Evolutionary conservation across 2,329 filamentous ascomycete species (phyloP).

Genomic region (Cercospora sesami): DNA sequence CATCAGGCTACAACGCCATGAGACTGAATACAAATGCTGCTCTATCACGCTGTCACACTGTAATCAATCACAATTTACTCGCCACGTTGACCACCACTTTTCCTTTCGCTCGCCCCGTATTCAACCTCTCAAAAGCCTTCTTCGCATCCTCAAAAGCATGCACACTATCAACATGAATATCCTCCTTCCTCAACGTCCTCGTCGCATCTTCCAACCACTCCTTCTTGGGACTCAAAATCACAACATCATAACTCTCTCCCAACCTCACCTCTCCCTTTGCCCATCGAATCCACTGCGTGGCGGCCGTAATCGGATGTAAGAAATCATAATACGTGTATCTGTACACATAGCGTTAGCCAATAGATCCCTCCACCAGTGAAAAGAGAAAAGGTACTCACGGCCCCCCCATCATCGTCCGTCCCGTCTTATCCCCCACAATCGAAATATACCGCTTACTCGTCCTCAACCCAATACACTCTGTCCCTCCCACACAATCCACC

Average conservation of each 20-base stretch:
- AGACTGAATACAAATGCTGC: not conserved
- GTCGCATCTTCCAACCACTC: constrained; percentile 55
- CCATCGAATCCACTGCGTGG: constrained; percentile 37
- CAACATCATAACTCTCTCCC: constrained; percentile 42
- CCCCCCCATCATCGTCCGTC: constrained; percentile 38
- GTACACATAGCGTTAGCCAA: not conserved
- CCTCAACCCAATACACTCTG: constrained; percentile 38
- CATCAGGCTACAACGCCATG: not conserved
- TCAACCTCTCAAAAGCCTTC: constrained; percentile 40
- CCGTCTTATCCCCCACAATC: constrained; percentile 43
- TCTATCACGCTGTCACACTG: not conserved
- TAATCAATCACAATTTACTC: constrained; percentile 1
- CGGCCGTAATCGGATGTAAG: constrained; percentile 28
- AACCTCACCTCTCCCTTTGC: constrained; percentile 43
- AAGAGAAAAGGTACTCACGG: constrained; percentile 13
- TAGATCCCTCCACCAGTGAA: not conserved
- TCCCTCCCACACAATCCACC: constrained; percentile 60
- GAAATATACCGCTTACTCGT: constrained; percentile 54
- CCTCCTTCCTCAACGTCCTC: constrained; percentile 54
- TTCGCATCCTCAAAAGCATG: constrained; percentile 58
- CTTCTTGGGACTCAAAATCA: constrained; percentile 48
- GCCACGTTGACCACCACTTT: constrained; percentile 38
- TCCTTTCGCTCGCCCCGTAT: constrained; percentile 38
- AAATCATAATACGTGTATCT: constrained; percentile 35
- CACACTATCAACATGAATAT: constrained; percentile 56